Conservation (phyloP, 768 basidiomycete genomes). For the Ephemerocybe angulata region DNA sequence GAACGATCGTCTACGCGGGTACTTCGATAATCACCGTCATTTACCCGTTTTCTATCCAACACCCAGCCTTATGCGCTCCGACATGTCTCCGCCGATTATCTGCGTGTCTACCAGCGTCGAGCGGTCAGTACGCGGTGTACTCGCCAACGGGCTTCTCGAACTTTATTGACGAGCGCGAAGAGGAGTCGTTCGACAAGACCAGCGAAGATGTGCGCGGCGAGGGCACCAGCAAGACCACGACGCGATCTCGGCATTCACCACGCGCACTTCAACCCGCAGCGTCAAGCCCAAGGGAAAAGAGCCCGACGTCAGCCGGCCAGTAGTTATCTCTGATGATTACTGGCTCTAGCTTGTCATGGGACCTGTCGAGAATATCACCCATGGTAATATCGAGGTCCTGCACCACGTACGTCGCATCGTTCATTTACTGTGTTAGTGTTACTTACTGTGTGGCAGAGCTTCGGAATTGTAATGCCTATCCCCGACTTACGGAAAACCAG, state of each 20-base stretch:
- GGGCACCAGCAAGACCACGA: constrained; percentile 78
- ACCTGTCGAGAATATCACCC: constrained; percentile 85
- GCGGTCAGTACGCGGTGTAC: constrained; percentile 56
- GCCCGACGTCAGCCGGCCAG: constrained; percentile 59
- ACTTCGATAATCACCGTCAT: no score
- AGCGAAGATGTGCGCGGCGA: constrained; percentile 84
- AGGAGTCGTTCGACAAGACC: constrained; percentile 90
- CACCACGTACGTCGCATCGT: constrained; percentile 66
- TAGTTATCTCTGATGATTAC: constrained; percentile 81
- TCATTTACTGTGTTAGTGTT: neutral
- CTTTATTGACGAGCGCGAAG: constrained; percentile 94
- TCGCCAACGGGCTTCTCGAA: constrained; percentile 80
- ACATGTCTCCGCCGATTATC: constrained; percentile 68
- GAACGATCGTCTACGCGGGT: no score
- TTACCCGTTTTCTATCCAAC: no score
- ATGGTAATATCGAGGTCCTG: constrained; percentile 84
- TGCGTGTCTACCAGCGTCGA: constrained; percentile 85
- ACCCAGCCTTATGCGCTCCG: constrained; percentile 74
- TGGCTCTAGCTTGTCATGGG: constrained; percentile 96
- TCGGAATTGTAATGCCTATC: constrained; percentile 65
- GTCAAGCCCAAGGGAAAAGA: constrained; percentile 85
- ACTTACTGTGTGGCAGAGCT: constrained; percentile 38
- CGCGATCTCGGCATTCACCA: constrained; percentile 48
- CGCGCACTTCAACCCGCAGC: constrained; percentile 59
- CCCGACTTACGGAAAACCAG: constrained; percentile 70